phyloP scores from a whole-genome alignment of 176 grass and related monocot genomes.

The Oryza rufipogon region DNA sequence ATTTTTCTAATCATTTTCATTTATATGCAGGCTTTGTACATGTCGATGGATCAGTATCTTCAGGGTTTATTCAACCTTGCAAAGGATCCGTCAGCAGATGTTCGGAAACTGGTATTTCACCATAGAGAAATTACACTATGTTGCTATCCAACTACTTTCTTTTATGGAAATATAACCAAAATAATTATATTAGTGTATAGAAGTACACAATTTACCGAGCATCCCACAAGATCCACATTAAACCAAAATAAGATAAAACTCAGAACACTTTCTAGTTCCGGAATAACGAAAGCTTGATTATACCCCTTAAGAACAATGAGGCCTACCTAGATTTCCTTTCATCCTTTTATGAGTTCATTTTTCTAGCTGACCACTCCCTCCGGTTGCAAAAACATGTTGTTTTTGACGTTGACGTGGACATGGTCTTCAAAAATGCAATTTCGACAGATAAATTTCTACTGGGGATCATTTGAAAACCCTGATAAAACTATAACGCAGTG shows the following conservation, averaged over 20 bases:
- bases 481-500: neutral
- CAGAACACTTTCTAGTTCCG: neutral
- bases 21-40: slow-evolving; percentile 66
- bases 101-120: slow-evolving; percentile 81
- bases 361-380: slow-evolving; percentile 23
- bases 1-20: slow-evolving; percentile 33
- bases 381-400: neutral
- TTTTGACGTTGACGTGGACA: neutral
- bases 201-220: neutral
- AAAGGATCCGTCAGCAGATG: slow-evolving; percentile 80
- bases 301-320: neutral
- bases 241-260: neutral
- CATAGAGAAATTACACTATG: neutral
- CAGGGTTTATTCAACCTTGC: slow-evolving; percentile 94
- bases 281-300: neutral
- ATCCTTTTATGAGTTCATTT: neutral
- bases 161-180: neutral
- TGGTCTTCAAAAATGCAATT: neutral
- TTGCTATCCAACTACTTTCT: neutral
- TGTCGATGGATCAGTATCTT: slow-evolving; percentile 97
- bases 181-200: neutral
- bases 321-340: slow-evolving; percentile 1
- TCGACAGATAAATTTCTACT: neutral
- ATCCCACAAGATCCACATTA: neutral
- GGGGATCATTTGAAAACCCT: neutral